Evolutionary conservation across 192 early-diverging fungal species (phyloP).

Genomic region (Coemansia sp.): DNA sequence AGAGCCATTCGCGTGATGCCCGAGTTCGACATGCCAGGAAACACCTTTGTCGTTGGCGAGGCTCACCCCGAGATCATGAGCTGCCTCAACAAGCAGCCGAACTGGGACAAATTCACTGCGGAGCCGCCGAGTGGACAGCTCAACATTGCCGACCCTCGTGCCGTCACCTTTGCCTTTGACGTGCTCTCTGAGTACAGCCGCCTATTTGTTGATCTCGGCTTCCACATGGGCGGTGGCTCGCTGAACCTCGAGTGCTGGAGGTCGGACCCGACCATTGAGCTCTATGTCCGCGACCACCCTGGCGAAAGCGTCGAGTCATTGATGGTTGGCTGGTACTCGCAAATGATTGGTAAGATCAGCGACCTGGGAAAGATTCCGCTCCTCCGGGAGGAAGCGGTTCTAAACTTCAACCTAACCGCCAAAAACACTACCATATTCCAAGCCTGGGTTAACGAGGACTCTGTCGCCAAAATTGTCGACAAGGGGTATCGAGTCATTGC

Average conservation of each 20-base stretch:
- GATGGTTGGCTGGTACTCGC: slow-evolving; percentile 29
- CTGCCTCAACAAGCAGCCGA: slow-evolving; percentile 63
- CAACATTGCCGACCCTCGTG: slow-evolving; percentile 65
- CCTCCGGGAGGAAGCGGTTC: slow-evolving; percentile 72
- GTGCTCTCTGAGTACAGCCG: slow-evolving; percentile 67
- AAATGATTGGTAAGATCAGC: slow-evolving; percentile 50
- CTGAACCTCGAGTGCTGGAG: slow-evolving; percentile 70
- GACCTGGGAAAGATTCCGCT: slow-evolving; percentile 64
- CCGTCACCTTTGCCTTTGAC: slow-evolving; percentile 63
- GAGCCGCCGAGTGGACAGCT: slow-evolving; percentile 85
- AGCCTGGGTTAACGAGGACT: slow-evolving; percentile 65
- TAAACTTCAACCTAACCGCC: slow-evolving; percentile 54
- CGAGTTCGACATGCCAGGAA: slow-evolving; percentile 86
- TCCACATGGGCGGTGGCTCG: slow-evolving; percentile 76
- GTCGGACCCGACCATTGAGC: slow-evolving; percentile 50
- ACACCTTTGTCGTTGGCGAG: slow-evolving; percentile 60
- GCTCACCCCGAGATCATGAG: slow-evolving; percentile 62
- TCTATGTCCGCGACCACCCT: slow-evolving; percentile 49
- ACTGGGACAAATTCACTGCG: slow-evolving; percentile 59
- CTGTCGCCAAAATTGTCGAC: slow-evolving; percentile 55
- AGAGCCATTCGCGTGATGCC: slow-evolving; percentile 84
- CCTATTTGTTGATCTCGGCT: slow-evolving; percentile 67
- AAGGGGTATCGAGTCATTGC: slow-evolving; percentile 66
- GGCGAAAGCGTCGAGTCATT: slow-evolving; percentile 48
- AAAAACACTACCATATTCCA: slow-evolving; percentile 65